Percentiles rank a stretch among this genome's conserved stretches.
phyloP scores from a whole-genome alignment of 1,284 basidiomycete genomes.

The Trametes versicolor region DNA sequence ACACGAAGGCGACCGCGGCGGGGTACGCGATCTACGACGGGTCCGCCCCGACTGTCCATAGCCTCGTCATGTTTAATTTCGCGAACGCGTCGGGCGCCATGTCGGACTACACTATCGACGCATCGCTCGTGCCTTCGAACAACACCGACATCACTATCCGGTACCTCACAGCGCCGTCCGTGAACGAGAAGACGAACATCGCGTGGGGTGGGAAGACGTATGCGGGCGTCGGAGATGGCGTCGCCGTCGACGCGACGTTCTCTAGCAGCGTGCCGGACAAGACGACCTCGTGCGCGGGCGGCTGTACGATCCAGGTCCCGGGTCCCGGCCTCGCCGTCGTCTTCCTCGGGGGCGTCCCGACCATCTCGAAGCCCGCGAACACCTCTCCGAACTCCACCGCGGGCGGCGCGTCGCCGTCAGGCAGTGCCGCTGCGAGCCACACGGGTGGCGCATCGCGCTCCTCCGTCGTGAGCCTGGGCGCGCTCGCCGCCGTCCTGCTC shows the following conservation, averaged over 20 bases:
- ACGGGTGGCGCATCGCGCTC: not conserved
- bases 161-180: conserved; percentile 53
- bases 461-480: not conserved
- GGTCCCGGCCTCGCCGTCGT: conserved; percentile 57
- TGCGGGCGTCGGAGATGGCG: conserved; percentile 51
- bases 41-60: conserved; percentile 48
- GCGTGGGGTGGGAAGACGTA: conserved; percentile 61
- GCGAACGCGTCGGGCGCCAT: conserved; percentile 48
- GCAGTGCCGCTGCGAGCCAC: not conserved
- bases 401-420: not conserved
- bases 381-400: conserved; percentile 13
- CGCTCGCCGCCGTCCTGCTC: conserved; percentile 4
- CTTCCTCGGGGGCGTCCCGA: conserved; percentile 39
- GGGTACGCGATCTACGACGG: conserved; percentile 71
- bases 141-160: conserved; percentile 50
- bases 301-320: conserved; percentile 54
- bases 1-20: conserved; percentile 50
- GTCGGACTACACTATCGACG: conserved; percentile 49
- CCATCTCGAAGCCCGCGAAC: conserved; percentile 13
- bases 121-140: conserved; percentile 34
- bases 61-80: conserved; percentile 71
- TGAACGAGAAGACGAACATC: conserved; percentile 65
- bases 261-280: conserved; percentile 33
- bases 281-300: conserved; percentile 45
- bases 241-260: conserved; percentile 44